Evolutionary conservation across 2,329 filamentous ascomycete species (phyloP).

Genomic region (Hysterium pulicare): DNA sequence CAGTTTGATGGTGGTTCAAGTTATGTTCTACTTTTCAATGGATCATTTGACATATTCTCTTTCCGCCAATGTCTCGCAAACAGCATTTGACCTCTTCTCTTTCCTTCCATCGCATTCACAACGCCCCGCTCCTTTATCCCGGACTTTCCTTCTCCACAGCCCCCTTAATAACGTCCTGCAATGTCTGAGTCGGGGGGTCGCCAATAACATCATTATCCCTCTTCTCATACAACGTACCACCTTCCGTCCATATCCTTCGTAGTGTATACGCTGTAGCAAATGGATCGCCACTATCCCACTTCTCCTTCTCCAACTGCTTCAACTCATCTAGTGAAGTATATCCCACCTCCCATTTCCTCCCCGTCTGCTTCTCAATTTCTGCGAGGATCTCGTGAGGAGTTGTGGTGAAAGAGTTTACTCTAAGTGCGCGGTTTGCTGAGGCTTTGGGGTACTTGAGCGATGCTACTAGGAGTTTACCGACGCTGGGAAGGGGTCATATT

Average conservation of each 20-base stretch:
- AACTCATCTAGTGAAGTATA: conserved; percentile 55
- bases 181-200: conserved; percentile 50
- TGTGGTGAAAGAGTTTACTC: conserved; percentile 68
- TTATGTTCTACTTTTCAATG: no score
- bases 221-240: conserved; percentile 66
- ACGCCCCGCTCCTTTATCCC: background rate
- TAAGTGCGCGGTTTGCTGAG: conserved; percentile 56
- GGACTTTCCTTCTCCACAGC: conserved; percentile 17
- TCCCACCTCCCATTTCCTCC: conserved; percentile 53
- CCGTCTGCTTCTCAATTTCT: conserved; percentile 68
- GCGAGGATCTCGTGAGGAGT: conserved; percentile 60
- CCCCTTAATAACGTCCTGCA: conserved; percentile 47
- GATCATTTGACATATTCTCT: no score
- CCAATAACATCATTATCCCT: conserved; percentile 61
- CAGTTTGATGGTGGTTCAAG: no score
- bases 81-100: no score
- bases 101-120: no score
- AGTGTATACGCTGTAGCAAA: conserved; percentile 58
- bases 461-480: conserved; percentile 63
- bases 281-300: conserved; percentile 54
- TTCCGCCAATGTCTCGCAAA: no score
- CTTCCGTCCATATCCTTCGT: conserved; percentile 68
- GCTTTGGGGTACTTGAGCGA: conserved; percentile 56
- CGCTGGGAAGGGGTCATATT: conserved; percentile 40
- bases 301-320: conserved; percentile 55